Evolutionary conservation across 805 yeast genomes (phyloP).

Genomic region (Myxozyma melibiosi): DNA sequence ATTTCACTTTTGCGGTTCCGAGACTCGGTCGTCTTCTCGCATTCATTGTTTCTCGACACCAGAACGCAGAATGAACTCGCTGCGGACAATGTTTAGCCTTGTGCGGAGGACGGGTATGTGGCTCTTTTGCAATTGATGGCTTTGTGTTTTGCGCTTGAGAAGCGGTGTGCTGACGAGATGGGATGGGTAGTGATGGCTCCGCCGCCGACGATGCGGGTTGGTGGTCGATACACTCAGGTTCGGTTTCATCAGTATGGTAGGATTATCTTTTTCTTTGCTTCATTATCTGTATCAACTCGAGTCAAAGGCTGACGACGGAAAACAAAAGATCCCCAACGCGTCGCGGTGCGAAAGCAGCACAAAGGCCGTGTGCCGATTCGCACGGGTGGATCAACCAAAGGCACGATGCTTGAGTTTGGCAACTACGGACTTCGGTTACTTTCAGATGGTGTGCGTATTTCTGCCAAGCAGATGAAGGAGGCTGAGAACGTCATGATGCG

Average conservation of each 20-base stretch:
- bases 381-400: conserved; percentile 90
- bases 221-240: conserved; percentile 17
- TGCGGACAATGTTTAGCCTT: conserved; percentile 16
- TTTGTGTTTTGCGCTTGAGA: no score
- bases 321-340: conserved; percentile 59
- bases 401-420: conserved; percentile 80
- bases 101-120: conserved; percentile 24
- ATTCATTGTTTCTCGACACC: neutral
- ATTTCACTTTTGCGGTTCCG: no score
- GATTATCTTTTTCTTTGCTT: neutral
- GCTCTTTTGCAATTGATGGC: neutral
- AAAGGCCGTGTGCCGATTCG: conserved; percentile 95
- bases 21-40: no score
- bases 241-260: conserved; percentile 48
- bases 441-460: conserved; percentile 81
- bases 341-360: conserved; percentile 70
- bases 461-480: conserved; percentile 85
- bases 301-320: neutral
- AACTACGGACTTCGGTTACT: conserved; percentile 82
- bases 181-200: conserved; percentile 1
- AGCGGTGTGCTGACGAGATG: no score
- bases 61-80: conserved; percentile 10
- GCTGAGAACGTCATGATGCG: conserved; percentile 87
- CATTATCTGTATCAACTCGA: no score
- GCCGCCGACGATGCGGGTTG: neutral